Evolutionary conservation across 352 stramenopile species (phyloP), one percentile per base, ranked within the genome.

Genomic region (Phytophthora niederhauseri): DNA sequence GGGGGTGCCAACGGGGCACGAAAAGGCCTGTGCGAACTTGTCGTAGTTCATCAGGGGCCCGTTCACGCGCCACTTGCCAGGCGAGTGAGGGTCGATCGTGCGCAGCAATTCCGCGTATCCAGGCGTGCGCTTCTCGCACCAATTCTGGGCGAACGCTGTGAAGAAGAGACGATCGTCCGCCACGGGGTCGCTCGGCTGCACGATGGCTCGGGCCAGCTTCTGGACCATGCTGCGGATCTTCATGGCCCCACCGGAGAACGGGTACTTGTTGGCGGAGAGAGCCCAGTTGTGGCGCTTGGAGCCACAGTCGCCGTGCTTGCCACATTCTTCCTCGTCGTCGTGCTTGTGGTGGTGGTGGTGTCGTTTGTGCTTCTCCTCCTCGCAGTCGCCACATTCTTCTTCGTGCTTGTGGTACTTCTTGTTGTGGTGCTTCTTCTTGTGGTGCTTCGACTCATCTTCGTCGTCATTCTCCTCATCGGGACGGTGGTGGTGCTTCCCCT

Each of bases 151-250:
- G 45, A 90, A 94, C 19, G 85, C 73, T 20, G 81, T 80, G 64
- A 91, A 94, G 64, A 91, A 91, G 26, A 91, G 66, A 12, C 76
- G 78, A 64, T 85, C 76, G 26, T 89, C 79, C 43, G 71, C 75
- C 45, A 64, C 54, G 5, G 53, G 36, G 45, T 76, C 66, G 6
- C 28, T 45, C 26, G 73, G 56, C 52, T 76, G 66, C 3, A 51
- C 73, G 22, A 78, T 41, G 26, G 73, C 67, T 66, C 73, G 73
- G 12, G 70, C 70, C n/a, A 78, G 17, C 22, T 45, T 71, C 31
- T 66, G 43, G 12, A 71, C 64, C 66, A 80, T 73, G n/a, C 34
- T 62, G 8, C 65, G 70, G 6, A 72, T 65, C 46, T 46, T 67
- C 20, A 17, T 24, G 49, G 79, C 67, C 22, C 57, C 67, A 24